phyloP scores from a whole-genome alignment of 2,329 filamentous ascomycete species.

The Fusarium sambucinum region DNA sequence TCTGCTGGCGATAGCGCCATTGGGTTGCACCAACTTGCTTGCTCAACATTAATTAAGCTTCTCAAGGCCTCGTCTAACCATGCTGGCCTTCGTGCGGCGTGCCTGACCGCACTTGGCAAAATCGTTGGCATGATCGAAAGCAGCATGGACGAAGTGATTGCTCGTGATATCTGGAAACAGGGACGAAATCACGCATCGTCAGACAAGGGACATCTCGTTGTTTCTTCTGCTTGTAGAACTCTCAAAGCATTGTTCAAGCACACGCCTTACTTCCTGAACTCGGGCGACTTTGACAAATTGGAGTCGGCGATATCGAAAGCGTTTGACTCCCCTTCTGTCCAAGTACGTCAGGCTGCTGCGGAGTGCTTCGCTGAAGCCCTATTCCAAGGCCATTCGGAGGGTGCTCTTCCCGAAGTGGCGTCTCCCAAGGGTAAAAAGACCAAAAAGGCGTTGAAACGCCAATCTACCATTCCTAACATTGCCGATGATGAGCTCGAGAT shows the following conservation, averaged over 20 bases:
- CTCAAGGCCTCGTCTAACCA: constrained; percentile 83
- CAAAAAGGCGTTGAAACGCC: constrained; percentile 70
- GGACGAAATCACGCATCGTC: constrained; percentile 78
- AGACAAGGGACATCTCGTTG: constrained; percentile 87
- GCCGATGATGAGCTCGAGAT: constrained; percentile 81
- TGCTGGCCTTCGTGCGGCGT: constrained; percentile 82
- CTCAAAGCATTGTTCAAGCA: constrained; percentile 77
- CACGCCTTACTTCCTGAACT: constrained; percentile 88
- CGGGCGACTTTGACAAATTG: constrained; percentile 89
- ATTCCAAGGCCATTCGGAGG: constrained; percentile 76
- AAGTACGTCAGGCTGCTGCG: constrained; percentile 86
- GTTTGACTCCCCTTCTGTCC: constrained; percentile 80
- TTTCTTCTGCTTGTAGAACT: constrained; percentile 82
- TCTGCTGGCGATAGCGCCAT: constrained; percentile 95
- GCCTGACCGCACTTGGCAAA: constrained; percentile 81
- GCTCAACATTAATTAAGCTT: constrained; percentile 78
- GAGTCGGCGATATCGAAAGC: constrained; percentile 86
- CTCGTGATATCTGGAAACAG: constrained; percentile 95
- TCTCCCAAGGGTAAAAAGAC: constrained; percentile 75
- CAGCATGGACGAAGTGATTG: constrained; percentile 84
- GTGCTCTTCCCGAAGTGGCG: constrained; percentile 62
- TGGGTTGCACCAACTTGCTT: constrained; percentile 80
- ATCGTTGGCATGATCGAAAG: constrained; percentile 79
- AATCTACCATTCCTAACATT: constrained; percentile 69
- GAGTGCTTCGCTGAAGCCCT: constrained; percentile 87